Percentiles rank a stretch among this genome's conserved stretches.
Evolutionary conservation across 2,329 filamentous ascomycete species (phyloP).

Genomic region (Colletotrichum endophyticum): DNA sequence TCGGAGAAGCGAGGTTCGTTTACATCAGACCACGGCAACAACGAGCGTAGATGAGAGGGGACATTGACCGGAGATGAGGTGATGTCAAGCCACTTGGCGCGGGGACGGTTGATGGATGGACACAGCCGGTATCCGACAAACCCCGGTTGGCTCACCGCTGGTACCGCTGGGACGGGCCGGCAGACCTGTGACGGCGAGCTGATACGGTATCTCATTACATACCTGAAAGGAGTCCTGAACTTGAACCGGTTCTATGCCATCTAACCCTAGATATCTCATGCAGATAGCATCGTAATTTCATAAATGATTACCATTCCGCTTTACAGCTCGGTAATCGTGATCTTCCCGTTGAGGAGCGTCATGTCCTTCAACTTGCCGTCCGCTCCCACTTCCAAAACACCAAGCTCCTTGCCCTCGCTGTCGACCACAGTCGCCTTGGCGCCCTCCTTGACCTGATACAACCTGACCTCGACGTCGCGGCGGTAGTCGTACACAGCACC

Average conservation of each 20-base stretch:
- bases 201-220: not conserved
- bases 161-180: not conserved
- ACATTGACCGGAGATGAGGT: not conserved
- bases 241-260: conserved; percentile 7
- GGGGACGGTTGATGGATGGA: not conserved
- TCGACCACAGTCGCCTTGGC: conserved; percentile 47
- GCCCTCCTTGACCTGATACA: conserved; percentile 47
- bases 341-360: conserved; percentile 42
- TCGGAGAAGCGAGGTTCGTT: not conserved
- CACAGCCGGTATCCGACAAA: conserved; percentile 6
- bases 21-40: not conserved
- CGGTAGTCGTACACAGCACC: conserved; percentile 53
- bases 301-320: not conserved
- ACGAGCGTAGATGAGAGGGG: not conserved
- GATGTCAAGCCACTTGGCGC: not conserved
- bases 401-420: conserved; percentile 44
- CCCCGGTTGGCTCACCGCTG: not conserved
- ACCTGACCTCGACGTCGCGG: conserved; percentile 49
- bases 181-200: not conserved
- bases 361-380: conserved; percentile 44
- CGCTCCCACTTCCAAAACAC: conserved; percentile 40
- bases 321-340: conserved; percentile 14
- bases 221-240: not conserved
- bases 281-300: conserved; percentile 4
- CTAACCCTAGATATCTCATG: conserved; percentile 4